Percentiles rank a stretch among this genome's conserved stretches.
phyloP scores from a whole-genome alignment of 768 basidiomycete genomes.

The Fomitopsis serialis region DNA sequence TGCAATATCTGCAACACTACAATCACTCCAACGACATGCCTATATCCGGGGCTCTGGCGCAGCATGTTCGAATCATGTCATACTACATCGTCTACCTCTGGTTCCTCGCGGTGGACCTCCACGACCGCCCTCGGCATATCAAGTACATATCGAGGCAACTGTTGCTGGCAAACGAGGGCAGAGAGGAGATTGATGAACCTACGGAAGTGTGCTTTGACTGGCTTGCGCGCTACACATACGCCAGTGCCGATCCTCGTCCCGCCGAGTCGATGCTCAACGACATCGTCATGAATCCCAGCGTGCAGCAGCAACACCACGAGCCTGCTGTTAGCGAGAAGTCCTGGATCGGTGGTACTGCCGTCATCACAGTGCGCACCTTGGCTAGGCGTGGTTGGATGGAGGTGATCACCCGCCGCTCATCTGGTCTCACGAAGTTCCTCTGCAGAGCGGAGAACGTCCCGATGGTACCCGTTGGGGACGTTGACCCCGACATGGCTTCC shows the following conservation, averaged over 20 bases:
- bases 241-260: slow-evolving; percentile 88
- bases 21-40: slow-evolving; percentile 55
- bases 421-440: slow-evolving; percentile 81
- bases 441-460: slow-evolving; percentile 89
- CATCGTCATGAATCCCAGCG: slow-evolving; percentile 61
- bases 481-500: slow-evolving; percentile 71
- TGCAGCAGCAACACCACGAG: slow-evolving; percentile 28
- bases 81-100: slow-evolving; percentile 91
- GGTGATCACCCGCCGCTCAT: slow-evolving; percentile 78
- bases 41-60: slow-evolving; percentile 81
- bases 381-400: slow-evolving; percentile 83
- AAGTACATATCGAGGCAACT: slow-evolving; percentile 85
- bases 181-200: slow-evolving; percentile 71
- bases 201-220: slow-evolving; percentile 98
- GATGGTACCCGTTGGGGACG: slow-evolving; percentile 77
- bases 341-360: slow-evolving; percentile 82
- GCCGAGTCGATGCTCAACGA: slow-evolving; percentile 74
- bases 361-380: slow-evolving; percentile 77
- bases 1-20: slow-evolving; percentile 92
- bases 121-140: slow-evolving; percentile 76
- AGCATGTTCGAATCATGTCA: slow-evolving; percentile 85
- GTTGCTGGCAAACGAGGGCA: slow-evolving; percentile 77
- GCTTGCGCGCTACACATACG: slow-evolving; percentile 92
- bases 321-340: slow-evolving; percentile 54
- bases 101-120: slow-evolving; percentile 85